A percentile compares a stretch with the other conserved stretches of the same genome.
phyloP scores from a whole-genome alignment of 2,329 filamentous ascomycete species.

The Talaromyces rugulosus region DNA sequence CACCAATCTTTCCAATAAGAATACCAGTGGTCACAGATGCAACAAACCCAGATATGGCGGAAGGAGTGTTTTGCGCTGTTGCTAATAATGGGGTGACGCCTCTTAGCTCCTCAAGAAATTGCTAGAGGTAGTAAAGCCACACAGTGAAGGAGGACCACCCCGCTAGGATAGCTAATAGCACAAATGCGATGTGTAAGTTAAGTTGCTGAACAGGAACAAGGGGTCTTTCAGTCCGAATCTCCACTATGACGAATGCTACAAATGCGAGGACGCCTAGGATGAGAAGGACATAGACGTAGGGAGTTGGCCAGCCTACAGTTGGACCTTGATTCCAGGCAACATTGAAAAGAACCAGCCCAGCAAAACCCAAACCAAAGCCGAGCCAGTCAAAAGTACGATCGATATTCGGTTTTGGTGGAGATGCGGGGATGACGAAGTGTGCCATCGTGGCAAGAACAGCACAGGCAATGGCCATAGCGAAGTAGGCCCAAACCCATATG shows the following conservation, averaged over 20 bases:
- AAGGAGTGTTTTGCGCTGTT: constrained; percentile 28
- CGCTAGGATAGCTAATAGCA: constrained; percentile 36
- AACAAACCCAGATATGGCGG: constrained; percentile 24
- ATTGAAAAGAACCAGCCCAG: constrained; percentile 48
- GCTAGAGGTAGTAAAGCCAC: constrained; percentile 40
- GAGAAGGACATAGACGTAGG: constrained; percentile 42
- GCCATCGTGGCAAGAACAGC: constrained; percentile 24
- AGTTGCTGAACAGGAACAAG: constrained; percentile 4
- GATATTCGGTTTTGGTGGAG: constrained; percentile 19
- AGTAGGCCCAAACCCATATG: constrained; percentile 48
- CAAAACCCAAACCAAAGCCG: constrained; percentile 46
- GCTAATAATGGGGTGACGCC: constrained; percentile 23
- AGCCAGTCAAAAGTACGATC: constrained; percentile 33
- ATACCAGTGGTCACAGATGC: constrained; percentile 26
- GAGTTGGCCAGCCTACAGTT: constrained; percentile 41
- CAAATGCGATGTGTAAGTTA: constrained; percentile 27
- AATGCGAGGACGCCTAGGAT: constrained; percentile 44
- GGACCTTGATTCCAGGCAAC: constrained; percentile 52
- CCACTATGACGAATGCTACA: constrained; percentile 4
- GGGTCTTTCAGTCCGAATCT: constrained; percentile 2
- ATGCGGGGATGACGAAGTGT: constrained; percentile 38
- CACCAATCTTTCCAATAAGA: constrained; percentile 20
- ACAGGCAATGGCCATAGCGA: neutral
- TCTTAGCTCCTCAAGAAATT: constrained; percentile 24
- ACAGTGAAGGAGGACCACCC: constrained; percentile 41